A percentile compares a stretch with the other conserved stretches of the same genome.
Evolutionary conservation across 176 grass and related monocot species (phyloP).

Genomic region (Eleusine indica): DNA sequence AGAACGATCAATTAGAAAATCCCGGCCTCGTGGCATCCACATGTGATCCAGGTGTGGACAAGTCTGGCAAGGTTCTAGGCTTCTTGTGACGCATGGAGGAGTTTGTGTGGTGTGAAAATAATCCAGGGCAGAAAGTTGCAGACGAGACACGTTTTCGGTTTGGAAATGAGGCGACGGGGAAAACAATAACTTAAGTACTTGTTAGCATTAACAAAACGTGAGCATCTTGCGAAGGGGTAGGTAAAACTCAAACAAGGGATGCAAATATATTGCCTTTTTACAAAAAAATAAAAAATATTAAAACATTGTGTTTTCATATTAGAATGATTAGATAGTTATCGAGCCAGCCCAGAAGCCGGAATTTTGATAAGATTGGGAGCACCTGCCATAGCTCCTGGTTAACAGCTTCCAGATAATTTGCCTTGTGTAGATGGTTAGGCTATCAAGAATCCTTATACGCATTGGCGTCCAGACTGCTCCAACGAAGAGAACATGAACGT

Average conservation of each 20-base stretch:
- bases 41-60: conserved; percentile 23
- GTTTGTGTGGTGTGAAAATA: conserved; percentile 23
- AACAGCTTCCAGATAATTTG: background rate
- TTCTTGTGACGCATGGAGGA: background rate
- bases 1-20: background rate
- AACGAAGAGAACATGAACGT: background rate
- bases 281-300: background rate
- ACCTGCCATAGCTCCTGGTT: background rate
- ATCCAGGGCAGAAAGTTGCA: conserved; percentile 7
- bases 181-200: background rate
- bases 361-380: conserved; percentile 7
- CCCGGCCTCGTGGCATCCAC: background rate
- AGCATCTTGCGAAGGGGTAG: background rate
- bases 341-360: background rate
- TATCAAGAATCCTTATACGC: background rate
- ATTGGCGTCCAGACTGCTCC: conserved; percentile 16
- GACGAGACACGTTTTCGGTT: conserved; percentile 34
- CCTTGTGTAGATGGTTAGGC: background rate
- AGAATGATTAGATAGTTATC: background rate
- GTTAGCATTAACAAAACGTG: conserved; percentile 17
- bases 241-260: background rate
- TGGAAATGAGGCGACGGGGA: background rate
- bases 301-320: background rate
- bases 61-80: background rate
- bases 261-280: background rate